These are phyloP conservation scores for Phoma herbarum DNA, from an alignment of 2,329 filamentous ascomycete species.

Conservation along the genomic window DNA sequence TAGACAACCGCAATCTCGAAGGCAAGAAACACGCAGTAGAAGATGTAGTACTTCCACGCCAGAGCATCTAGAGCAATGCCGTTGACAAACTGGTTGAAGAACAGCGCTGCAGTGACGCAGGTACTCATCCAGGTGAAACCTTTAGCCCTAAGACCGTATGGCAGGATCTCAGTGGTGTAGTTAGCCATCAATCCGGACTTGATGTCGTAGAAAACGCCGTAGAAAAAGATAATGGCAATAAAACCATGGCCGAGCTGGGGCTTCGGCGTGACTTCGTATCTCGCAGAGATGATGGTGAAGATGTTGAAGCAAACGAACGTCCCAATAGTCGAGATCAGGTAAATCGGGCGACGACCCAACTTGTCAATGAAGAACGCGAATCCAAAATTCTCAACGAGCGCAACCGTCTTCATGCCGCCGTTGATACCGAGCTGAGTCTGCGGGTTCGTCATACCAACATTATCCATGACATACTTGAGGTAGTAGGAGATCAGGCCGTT, in stretches of 20 bases:
- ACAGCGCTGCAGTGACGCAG: neutral
- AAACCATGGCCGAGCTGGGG: neutral
- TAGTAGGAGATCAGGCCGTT: neutral
- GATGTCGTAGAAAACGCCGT: neutral
- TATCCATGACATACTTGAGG: neutral
- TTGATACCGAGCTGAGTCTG: neutral
- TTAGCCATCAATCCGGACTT: neutral
- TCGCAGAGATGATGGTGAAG: neutral
- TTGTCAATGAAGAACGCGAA: neutral
- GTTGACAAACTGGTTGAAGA: neutral
- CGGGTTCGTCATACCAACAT: neutral
- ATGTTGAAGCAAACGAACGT: neutral
- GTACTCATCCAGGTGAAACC: neutral
- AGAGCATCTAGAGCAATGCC: neutral
- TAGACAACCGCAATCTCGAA: neutral
- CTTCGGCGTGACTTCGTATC: neutral
- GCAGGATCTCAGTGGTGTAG: neutral
- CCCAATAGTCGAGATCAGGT: neutral
- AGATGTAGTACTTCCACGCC: neutral
- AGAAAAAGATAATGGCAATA: neutral
- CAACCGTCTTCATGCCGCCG: neutral
- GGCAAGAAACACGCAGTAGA: neutral
- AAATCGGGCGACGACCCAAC: neutral
- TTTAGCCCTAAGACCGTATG: neutral
- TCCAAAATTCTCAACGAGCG: neutral